phyloP scores from a whole-genome alignment of 805 yeast genomes.

The Diddensiella santjacobensis region DNA sequence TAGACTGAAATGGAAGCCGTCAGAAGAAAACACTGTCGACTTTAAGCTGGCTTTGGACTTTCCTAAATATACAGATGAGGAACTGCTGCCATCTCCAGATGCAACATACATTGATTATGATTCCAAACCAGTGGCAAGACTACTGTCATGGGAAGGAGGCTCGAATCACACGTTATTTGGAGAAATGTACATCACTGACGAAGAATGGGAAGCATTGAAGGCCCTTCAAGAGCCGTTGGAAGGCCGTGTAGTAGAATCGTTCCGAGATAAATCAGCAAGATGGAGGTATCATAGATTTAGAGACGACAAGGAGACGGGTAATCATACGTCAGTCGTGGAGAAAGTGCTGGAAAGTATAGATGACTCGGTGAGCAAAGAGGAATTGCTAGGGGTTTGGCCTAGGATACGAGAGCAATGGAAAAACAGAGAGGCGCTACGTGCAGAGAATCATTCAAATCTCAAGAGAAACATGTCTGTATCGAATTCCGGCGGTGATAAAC shows the following conservation, averaged over 20 bases:
- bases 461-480: not conserved
- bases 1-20: constrained; percentile 89
- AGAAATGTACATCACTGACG: constrained; percentile 56
- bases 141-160: constrained; percentile 76
- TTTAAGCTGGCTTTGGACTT: constrained; percentile 67
- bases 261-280: constrained; percentile 57
- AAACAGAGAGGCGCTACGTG: constrained; percentile 37
- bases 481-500: not conserved
- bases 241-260: constrained; percentile 84
- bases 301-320: constrained; percentile 88
- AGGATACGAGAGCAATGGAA: constrained; percentile 62
- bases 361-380: constrained; percentile 81
- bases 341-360: constrained; percentile 80
- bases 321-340: constrained; percentile 74
- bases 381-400: constrained; percentile 55
- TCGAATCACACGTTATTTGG: constrained; percentile 58
- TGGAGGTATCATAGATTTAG: constrained; percentile 89
- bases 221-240: constrained; percentile 73
- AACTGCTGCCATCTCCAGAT: constrained; percentile 44
- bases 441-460: not conserved
- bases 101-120: constrained; percentile 72
- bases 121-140: constrained; percentile 62
- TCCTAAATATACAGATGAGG: constrained; percentile 55
- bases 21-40: constrained; percentile 91
- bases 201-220: constrained; percentile 79